phyloP scores from a whole-genome alignment of 169 alveolate genomes.

The Cystoisospora suis region DNA sequence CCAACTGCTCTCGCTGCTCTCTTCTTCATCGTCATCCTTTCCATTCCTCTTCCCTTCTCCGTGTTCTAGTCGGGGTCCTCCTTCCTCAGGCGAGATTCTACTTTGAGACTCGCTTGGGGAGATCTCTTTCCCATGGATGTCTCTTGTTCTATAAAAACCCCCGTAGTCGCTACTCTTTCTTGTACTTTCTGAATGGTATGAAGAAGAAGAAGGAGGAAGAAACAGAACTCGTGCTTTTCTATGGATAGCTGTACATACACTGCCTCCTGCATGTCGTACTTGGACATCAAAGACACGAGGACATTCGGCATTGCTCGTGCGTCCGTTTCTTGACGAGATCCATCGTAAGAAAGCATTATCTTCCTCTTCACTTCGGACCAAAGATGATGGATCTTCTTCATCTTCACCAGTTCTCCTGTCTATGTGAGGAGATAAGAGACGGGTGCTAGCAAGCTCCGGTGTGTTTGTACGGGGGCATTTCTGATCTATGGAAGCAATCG shows the following conservation, averaged over 20 bases:
- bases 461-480: background rate
- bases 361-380: background rate
- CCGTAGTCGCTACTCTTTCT: background rate
- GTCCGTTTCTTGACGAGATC: background rate
- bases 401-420: too few relatives aligned
- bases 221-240: background rate
- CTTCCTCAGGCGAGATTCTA: background rate
- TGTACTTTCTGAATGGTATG: background rate
- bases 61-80: background rate
- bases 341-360: background rate
- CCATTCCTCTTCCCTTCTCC: background rate
- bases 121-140: too few relatives aligned
- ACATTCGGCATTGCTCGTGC: background rate
- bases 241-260: background rate
- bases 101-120: too few relatives aligned
- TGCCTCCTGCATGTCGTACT: constrained; percentile 25
- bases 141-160: too few relatives aligned
- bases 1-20: background rate
- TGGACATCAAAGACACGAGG: background rate
- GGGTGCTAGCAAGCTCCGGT: too few relatives aligned
- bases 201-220: background rate
- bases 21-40: background rate
- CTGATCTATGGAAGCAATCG: background rate
- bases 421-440: too few relatives aligned
- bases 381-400: too few relatives aligned